Evolutionary conservation across 2,329 filamentous ascomycete species (phyloP), one percentile per base, ranked within the genome.

Genomic region (Basipetospora chlamydospora): DNA sequence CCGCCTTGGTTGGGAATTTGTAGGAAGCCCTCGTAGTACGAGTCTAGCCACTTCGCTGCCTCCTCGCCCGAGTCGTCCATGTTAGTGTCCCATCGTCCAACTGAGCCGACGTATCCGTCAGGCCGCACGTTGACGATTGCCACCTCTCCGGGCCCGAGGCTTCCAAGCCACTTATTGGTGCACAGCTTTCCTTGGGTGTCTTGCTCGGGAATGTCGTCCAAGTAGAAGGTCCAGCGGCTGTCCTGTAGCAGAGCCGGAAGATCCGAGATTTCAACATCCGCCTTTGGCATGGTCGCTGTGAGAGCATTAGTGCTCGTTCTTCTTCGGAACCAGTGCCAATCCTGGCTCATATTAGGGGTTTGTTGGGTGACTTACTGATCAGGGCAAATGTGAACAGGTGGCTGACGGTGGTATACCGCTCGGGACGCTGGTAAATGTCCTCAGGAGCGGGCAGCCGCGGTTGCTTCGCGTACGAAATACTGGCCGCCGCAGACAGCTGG

Each of bases 61-160:
- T 64, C 59, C 28, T 63, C 52, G 28, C 68, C 69, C 5, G 66
- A 55, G 28, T 64, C 64, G 38, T 68, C 66, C 20, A 66, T 49
- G 44, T 58, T 61, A 23, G 63, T 60, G 48, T 69, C 64, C 65
- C 66, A 70, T 28, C 64, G 56, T 30, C 65, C 59, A 17, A 81
- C 55, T n/a, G 66, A 73, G 2, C 79, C 80, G 4, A 84, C 71
- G 50, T 84, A 85, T 9, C 80, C 79, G 53, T 85, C 80, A 0
- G 80, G 80, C 5, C 80, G 65, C 2, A 85, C 74, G 46, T 79
- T 77, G 28, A 78, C 61, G 28, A 84, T 67, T 4, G 70, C 73
- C 5, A 79, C 67, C 44, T 79, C 68, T 8, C 64, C 60, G 1
- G 62, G 59, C 0, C 57, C 59, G 3, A 82, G 56, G 31, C 61